Base-by-base conservation (phyloP, 2,329 filamentous ascomycete species). In the Zymoseptoria ardabiliae region DNA sequence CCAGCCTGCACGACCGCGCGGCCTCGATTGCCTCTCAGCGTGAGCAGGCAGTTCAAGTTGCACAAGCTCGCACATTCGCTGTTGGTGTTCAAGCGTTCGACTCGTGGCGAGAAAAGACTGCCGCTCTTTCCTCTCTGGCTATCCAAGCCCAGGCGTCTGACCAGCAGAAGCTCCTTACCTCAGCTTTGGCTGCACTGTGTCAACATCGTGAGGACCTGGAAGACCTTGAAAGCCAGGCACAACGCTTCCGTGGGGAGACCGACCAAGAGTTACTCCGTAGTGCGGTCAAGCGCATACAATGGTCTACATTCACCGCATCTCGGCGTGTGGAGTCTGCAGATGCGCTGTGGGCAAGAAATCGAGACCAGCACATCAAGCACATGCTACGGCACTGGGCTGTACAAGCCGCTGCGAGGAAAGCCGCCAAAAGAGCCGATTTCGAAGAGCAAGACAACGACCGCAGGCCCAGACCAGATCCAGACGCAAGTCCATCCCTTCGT, bases 361-460 rank as follows among this genome's bases (percentile, higher is more conserved):
- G 80, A 45, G 76, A 81, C 57, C 81, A 81, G 62, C 83, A 85
- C 68, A 72, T 79, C 25, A 76, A 80, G 58, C 77, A 77, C 28
- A 81, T 85, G 74, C 71, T 86, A 54, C 75, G 79, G 22, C 78
- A 80, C 61, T 86, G 83, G 83, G 68, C 74, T 11, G 77, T 79
- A 17, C 78, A 77, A 56, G 74, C 79, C 62, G 57, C 68, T 1
- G 70, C 73, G 25, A 59, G 63, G 8, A 63, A 65, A 20, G 54
- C 59, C 1, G 58, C 60, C 6, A 64, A 59, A n/a, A 58, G 9
- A 48, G 57, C 48, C 19, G 58, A 61, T 3, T 5, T 45, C n/a
- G 35, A 45, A 5, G 35, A 45, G 13, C 35, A n/a, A 45, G 35
- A 45, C 13, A 17, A 13, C 5, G 3, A 17, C 7, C 2, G 10